A percentile compares a stretch with the other conserved stretches of the same genome.
Conservation (phyloP, 2,329 filamentous ascomycete species). For the Penicillium sp. region DNA sequence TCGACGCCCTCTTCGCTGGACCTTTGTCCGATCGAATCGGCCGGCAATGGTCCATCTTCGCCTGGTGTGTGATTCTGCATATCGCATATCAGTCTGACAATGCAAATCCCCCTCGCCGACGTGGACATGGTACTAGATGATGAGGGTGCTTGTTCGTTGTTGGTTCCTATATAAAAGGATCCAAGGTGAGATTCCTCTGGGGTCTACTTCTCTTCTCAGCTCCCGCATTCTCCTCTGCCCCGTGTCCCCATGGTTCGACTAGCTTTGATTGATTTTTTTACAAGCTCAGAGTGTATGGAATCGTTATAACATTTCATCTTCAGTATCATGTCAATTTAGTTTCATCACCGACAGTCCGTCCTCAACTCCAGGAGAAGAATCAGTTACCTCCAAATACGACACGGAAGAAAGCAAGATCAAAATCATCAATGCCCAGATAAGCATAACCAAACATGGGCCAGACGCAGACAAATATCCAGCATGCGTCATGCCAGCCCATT, state of each 20-base stretch:
- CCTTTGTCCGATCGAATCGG: too few species aligned
- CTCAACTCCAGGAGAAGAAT: slow-evolving; percentile 15
- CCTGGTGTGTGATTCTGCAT: too few species aligned
- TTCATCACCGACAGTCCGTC: background rate
- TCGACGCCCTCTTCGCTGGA: too few species aligned
- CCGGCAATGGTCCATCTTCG: too few species aligned
- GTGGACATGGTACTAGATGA: too few species aligned
- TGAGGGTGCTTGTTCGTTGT: too few species aligned
- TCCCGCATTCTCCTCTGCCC: slow-evolving; percentile 57
- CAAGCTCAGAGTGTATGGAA: background rate
- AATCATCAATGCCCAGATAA: slow-evolving; percentile 2
- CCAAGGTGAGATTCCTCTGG: slow-evolving; percentile 49
- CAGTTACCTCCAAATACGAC: background rate
- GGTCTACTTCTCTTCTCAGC: slow-evolving; percentile 57
- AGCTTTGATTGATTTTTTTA: too few species aligned
- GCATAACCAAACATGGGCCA: background rate
- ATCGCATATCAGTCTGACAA: too few species aligned
- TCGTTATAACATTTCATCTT: background rate
- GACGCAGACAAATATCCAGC: background rate
- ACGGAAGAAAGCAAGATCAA: slow-evolving; percentile 1
- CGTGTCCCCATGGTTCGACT: slow-evolving; percentile 60
- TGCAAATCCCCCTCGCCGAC: too few species aligned
- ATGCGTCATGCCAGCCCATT: background rate
- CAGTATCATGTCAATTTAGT: slow-evolving; percentile 9
- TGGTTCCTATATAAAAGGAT: too few species aligned